These are phyloP conservation scores for Colletotrichum orbiculare DNA, from an alignment of 2,329 filamentous ascomycete species.

Conservation along the genomic window DNA sequence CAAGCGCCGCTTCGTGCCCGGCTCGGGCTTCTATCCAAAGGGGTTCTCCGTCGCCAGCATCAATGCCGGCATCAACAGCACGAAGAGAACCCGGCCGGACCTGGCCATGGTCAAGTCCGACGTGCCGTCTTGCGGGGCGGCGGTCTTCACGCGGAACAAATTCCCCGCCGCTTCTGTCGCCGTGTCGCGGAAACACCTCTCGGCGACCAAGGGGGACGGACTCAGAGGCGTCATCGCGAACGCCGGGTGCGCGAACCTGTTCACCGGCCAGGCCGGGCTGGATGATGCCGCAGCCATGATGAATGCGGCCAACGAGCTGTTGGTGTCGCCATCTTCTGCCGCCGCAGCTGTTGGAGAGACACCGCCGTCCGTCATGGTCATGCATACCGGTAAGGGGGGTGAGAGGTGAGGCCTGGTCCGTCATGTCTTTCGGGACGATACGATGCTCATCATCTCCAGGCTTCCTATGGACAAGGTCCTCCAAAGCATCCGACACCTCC, in stretches of 20 bases:
- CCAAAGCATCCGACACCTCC: conserved; percentile 80
- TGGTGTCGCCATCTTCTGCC: too few relatives aligned
- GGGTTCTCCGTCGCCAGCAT: conserved; percentile 90
- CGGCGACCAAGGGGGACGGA: conserved; percentile 72
- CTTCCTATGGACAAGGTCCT: conserved; percentile 93
- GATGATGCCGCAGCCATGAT: conserved; percentile 92
- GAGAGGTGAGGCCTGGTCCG: too few relatives aligned
- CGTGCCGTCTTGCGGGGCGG: conserved; percentile 84
- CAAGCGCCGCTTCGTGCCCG: too few relatives aligned
- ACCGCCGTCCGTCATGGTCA: conserved; percentile 79
- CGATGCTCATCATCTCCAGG: conserved; percentile 83
- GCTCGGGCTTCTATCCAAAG: conserved; percentile 81
- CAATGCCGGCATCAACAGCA: conserved; percentile 92
- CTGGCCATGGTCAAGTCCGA: conserved; percentile 92
- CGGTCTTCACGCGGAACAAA: conserved; percentile 97
- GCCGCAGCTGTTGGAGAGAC: conserved; percentile 55
- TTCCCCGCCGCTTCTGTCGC: conserved; percentile 97
- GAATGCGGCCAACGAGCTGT: conserved; percentile 73
- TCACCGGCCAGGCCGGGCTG: conserved; percentile 89
- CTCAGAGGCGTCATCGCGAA: conserved; percentile 90
- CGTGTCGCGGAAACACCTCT: conserved; percentile 79
- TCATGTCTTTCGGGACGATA: too few relatives aligned
- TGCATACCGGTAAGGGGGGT: conserved; percentile 83
- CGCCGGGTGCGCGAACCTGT: conserved; percentile 96
- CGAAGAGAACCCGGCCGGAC: conserved; percentile 91